Percentiles rank a stretch among this genome's conserved stretches.
phyloP scores from a whole-genome alignment of 345 rosid species.

The Lumnitzera racemosa region DNA sequence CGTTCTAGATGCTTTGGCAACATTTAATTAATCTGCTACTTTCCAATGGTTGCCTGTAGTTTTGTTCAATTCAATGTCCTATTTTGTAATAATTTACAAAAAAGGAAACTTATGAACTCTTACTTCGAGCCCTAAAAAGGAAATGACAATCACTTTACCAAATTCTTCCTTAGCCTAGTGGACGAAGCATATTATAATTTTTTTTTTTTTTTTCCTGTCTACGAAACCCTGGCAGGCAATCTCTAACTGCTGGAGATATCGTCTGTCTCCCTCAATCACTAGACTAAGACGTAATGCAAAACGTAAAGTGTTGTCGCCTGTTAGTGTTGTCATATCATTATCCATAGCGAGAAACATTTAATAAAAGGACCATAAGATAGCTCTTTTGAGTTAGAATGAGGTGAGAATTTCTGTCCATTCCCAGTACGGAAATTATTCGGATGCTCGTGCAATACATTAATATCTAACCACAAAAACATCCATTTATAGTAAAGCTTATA shows the following conservation, averaged over 20 bases:
- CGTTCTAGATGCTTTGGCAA: no score
- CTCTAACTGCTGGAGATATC: slow-evolving; percentile 3
- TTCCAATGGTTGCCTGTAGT: no score
- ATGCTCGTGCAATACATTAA: slow-evolving; percentile 11
- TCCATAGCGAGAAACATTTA: slow-evolving; percentile 6
- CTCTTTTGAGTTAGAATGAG: slow-evolving; percentile 4
- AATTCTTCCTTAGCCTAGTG: slow-evolving; percentile 17
- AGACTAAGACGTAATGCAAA: slow-evolving; percentile 6
- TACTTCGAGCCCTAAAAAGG: neutral
- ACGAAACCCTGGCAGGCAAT: neutral
- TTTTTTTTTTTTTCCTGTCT: slow-evolving; percentile 2
- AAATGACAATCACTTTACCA: slow-evolving; percentile 3
- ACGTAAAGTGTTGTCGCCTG: slow-evolving; percentile 6
- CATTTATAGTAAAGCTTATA: slow-evolving; percentile 20
- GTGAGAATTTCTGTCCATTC: slow-evolving; percentile 7
- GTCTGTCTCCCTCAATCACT: slow-evolving; percentile 1
- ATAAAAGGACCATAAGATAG: slow-evolving; percentile 16
- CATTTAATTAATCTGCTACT: no score
- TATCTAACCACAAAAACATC: slow-evolving; percentile 5
- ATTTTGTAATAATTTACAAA: neutral
- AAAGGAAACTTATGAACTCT: neutral
- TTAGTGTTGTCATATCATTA: slow-evolving; percentile 33
- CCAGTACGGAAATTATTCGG: slow-evolving; percentile 30
- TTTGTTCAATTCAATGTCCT: neutral
- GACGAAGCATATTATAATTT: slow-evolving; percentile 20